Base-by-base conservation (phyloP, 225 moss, liverwort and hornwort species). In the Polytrichum commune region DNA sequence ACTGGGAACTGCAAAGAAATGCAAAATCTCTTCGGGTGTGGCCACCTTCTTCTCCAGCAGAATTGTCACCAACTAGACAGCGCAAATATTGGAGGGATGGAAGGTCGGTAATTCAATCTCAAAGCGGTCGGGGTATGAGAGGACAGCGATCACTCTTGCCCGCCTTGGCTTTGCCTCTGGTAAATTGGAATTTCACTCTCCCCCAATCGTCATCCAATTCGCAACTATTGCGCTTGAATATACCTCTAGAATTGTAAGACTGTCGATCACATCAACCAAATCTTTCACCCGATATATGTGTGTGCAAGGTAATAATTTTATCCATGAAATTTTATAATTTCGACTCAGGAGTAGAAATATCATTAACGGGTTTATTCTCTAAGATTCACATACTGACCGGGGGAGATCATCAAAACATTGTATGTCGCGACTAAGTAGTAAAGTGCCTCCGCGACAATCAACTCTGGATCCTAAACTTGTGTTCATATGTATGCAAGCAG, bases 81-180 rank as follows among this genome's bases (percentile, higher is more conserved):
- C 27, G 28, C 19, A 57, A 9, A 20, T 5, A 27, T 27, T 18
- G 67, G 67, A 26, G 29, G 30, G 6, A 65, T 19, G 65, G 29
- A 35, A 29, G 18, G 19, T 8, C 53, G 60, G 24, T 18, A 27
- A 16, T 63, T 9, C 20, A 23, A 6, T 72, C 19, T 64, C 64
- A 55, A 46, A 46, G 46, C 67, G 60, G 54, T 78, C 8, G 63
- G 75, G 76, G 72, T 74, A 62, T 87, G 81, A 72, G 67, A 58
- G 25, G 38, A 3, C 68, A 66, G 66, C 76, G 63, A 58, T 33
- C 77, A 64, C 32, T 79, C 74, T 68, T 80, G 35, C 82, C 84
- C 19, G 7, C 55, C 18, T 6, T 55, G 3, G 77, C 73, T 61
- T 81, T 87, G 72, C 79, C 79, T 67, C 63, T 82, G 82, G 84